phyloP scores from a whole-genome alignment of 192 early-diverging fungal genomes.

The Mortierella claussenii region DNA sequence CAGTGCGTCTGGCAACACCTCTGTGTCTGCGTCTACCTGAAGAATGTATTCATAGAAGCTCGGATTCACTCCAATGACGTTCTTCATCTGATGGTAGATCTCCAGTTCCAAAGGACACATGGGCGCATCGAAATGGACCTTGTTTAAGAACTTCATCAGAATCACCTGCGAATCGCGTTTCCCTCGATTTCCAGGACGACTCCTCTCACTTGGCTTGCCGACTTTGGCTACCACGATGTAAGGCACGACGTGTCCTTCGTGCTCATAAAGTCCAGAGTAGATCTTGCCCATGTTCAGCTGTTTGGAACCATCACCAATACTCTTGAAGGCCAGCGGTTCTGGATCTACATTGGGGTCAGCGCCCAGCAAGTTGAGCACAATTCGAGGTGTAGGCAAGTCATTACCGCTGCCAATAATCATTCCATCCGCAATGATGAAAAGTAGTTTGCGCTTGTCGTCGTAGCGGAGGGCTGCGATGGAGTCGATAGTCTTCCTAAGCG shows the following conservation, averaged over 20 bases:
- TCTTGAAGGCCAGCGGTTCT: slow-evolving; percentile 82
- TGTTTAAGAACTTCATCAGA: slow-evolving; percentile 92
- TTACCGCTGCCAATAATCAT: slow-evolving; percentile 97
- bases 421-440: slow-evolving; percentile 91
- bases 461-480: slow-evolving; percentile 80
- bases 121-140: slow-evolving; percentile 88
- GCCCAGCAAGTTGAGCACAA: slow-evolving; percentile 93
- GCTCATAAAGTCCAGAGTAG: slow-evolving; percentile 94
- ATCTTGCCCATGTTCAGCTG: slow-evolving; percentile 96
- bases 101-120: slow-evolving; percentile 97
- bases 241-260: slow-evolving; percentile 88
- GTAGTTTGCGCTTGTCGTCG: slow-evolving; percentile 88
- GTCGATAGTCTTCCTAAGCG: slow-evolving; percentile 85
- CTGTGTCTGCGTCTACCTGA: slow-evolving; percentile 86
- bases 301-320: slow-evolving; percentile 89
- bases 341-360: slow-evolving; percentile 82
- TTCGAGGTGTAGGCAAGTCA: slow-evolving; percentile 95
- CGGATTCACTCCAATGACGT: slow-evolving; percentile 92
- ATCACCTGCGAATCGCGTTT: slow-evolving; percentile 98
- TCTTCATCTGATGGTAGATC: slow-evolving; percentile 96
- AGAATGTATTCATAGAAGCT: slow-evolving; percentile 82
- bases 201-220: slow-evolving; percentile 86
- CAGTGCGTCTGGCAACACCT: slow-evolving; percentile 86
- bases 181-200: slow-evolving; percentile 94
- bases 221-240: slow-evolving; percentile 96